phyloP scores from a whole-genome alignment of 1,284 basidiomycete genomes.

The Sparassis latifolia region DNA sequence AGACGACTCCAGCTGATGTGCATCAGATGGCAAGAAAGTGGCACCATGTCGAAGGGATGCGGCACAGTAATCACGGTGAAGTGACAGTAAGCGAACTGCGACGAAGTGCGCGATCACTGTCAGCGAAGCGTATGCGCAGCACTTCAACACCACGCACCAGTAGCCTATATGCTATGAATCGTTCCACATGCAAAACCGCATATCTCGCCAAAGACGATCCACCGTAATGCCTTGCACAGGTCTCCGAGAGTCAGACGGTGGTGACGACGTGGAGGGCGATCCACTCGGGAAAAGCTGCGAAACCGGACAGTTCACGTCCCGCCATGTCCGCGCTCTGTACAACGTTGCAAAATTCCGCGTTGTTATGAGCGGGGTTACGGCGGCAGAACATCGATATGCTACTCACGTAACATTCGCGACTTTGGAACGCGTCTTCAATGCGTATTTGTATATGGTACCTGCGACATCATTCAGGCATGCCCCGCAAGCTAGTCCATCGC shows the following conservation, averaged over 20 bases:
- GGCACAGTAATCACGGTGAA: too few species aligned
- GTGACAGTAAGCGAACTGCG: too few species aligned
- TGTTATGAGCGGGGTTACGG: conserved; percentile 5
- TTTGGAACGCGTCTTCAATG: conserved; percentile 55
- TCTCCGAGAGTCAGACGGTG: conserved; percentile 24
- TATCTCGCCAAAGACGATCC: conserved; percentile 60
- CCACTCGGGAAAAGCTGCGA: conserved; percentile 50
- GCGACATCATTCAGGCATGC: conserved; percentile 3
- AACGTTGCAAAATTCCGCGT: neutral
- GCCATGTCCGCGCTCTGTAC: conserved; percentile 56
- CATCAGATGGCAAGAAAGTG: neutral
- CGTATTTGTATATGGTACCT: conserved; percentile 62
- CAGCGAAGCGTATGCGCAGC: neutral
- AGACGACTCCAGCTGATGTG: neutral
- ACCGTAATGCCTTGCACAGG: conserved; percentile 51
- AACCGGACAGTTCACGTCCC: conserved; percentile 53
- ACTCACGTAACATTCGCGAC: conserved; percentile 67
- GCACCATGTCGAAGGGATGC: neutral
- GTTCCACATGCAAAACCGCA: conserved; percentile 55
- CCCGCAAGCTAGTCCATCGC: neutral
- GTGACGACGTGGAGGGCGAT: conserved; percentile 22
- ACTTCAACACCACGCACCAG: neutral
- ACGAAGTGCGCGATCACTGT: neutral
- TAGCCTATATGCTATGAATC: conserved; percentile 19
- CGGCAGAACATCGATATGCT: conserved; percentile 6